Percentiles rank a stretch among this genome's conserved stretches.
Evolutionary conservation across 2,329 filamentous ascomycete species (phyloP).

Genomic region (Pyricularia pennisetigena): DNA sequence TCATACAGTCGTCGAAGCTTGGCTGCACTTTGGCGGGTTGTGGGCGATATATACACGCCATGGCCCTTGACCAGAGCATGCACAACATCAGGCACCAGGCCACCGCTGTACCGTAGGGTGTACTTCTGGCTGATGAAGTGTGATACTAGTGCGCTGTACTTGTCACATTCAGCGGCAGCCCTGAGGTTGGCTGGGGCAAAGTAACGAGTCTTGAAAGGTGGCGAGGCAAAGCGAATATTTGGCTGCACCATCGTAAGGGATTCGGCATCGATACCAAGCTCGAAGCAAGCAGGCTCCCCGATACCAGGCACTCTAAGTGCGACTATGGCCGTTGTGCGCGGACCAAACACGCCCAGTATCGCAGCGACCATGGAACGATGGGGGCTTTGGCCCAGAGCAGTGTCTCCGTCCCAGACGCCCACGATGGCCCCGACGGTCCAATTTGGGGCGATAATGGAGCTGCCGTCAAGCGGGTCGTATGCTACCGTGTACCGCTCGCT

Average conservation of each 20-base stretch:
- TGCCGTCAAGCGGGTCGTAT: slow-evolving; percentile 55
- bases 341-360: slow-evolving; percentile 43
- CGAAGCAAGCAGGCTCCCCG: slow-evolving; percentile 31
- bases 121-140: slow-evolving; percentile 42
- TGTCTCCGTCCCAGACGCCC: slow-evolving; percentile 44
- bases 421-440: slow-evolving; percentile 51
- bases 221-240: slow-evolving; percentile 23
- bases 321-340: slow-evolving; percentile 44
- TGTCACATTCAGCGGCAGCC: slow-evolving; percentile 37
- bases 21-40: slow-evolving; percentile 37
- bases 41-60: slow-evolving; percentile 50
- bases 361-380: slow-evolving; percentile 33
- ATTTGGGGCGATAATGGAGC: slow-evolving; percentile 48
- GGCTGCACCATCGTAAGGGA: slow-evolving; percentile 25
- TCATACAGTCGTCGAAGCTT: slow-evolving; percentile 52
- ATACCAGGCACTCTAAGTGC: slow-evolving; percentile 37
- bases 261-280: slow-evolving; percentile 33
- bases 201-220: slow-evolving; percentile 39
- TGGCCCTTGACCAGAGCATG: slow-evolving; percentile 52
- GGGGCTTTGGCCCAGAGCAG: slow-evolving; percentile 31
- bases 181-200: slow-evolving; percentile 55
- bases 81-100: slow-evolving; percentile 50
- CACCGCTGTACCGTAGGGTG: slow-evolving; percentile 50
- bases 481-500: slow-evolving; percentile 44
- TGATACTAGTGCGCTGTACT: slow-evolving; percentile 38